These are phyloP conservation scores for Macrolepiota albuminosa DNA, from an alignment of 768 basidiomycete genomes.

Conservation along the genomic window DNA sequence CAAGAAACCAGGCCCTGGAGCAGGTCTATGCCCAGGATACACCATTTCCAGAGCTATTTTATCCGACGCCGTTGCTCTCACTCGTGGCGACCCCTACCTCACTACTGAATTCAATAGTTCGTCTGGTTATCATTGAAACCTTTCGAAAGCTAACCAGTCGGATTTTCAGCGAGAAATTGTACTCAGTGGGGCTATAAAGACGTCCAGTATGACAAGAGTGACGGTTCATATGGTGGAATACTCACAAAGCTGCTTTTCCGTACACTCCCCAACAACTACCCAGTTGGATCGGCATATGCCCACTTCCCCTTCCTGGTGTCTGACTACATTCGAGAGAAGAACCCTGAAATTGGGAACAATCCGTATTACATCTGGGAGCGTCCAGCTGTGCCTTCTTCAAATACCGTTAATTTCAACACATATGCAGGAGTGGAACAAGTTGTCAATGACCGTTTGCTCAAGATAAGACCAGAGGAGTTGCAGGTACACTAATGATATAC, in stretches of 20 bases:
- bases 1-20: conserved; percentile 59
- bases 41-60: conserved; percentile 85
- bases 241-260: conserved; percentile 70
- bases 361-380: conserved; percentile 54
- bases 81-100: conserved; percentile 75
- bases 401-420: conserved; percentile 23
- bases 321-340: conserved; percentile 34
- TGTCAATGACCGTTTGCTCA: conserved; percentile 28
- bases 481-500: conserved; percentile 11
- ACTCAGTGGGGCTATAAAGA: conserved; percentile 80
- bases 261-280: conserved; percentile 66
- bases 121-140: conserved; percentile 19
- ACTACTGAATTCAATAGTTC: conserved; percentile 74
- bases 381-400: conserved; percentile 28
- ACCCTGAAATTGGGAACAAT: conserved; percentile 24
- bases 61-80: conserved; percentile 69
- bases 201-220: conserved; percentile 54
- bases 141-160: background rate
- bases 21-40: conserved; percentile 78
- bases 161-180: conserved; percentile 54
- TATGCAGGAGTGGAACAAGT: conserved; percentile 31
- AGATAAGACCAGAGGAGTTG: conserved; percentile 21
- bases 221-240: conserved; percentile 75
- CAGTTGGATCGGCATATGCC: conserved; percentile 59
- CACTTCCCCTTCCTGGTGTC: conserved; percentile 83